phyloP scores from a whole-genome alignment of 345 rosid genomes.

The Mercurialis annua region DNA sequence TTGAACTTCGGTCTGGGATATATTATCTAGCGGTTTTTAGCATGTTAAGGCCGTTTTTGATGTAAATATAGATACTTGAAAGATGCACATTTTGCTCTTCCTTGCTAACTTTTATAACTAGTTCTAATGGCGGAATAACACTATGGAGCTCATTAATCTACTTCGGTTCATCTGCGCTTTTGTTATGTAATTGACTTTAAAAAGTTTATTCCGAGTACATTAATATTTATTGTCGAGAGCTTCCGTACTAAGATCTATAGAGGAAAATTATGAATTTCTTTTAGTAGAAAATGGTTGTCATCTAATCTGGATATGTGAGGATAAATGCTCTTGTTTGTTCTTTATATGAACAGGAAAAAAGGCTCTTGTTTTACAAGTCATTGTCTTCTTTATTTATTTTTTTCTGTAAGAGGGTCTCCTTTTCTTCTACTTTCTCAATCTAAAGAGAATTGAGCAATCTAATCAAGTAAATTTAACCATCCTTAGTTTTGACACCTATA shows the following conservation, averaged over 20 bases:
- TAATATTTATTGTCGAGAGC: neutral
- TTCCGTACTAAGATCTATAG: neutral
- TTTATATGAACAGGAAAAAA: neutral
- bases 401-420: too few species aligned
- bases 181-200: neutral
- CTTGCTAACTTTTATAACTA: neutral
- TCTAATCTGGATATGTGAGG: neutral
- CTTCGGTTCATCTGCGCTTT: neutral
- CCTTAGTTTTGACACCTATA: too few species aligned
- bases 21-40: neutral
- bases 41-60: neutral
- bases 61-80: neutral
- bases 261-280: neutral
- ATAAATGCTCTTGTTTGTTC: slow-evolving; percentile 5
- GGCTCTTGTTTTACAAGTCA: neutral
- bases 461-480: too few species aligned
- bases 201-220: too few species aligned
- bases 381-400: neutral
- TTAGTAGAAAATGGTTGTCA: slow-evolving; percentile 1
- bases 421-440: neutral
- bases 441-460: neutral
- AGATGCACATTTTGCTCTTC: neutral
- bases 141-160: neutral
- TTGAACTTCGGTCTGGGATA: neutral
- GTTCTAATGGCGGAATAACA: neutral